These are phyloP conservation scores for Exophiala alcalophila DNA, from an alignment of 2,329 filamentous ascomycete genomes.

Conservation along the genomic window DNA sequence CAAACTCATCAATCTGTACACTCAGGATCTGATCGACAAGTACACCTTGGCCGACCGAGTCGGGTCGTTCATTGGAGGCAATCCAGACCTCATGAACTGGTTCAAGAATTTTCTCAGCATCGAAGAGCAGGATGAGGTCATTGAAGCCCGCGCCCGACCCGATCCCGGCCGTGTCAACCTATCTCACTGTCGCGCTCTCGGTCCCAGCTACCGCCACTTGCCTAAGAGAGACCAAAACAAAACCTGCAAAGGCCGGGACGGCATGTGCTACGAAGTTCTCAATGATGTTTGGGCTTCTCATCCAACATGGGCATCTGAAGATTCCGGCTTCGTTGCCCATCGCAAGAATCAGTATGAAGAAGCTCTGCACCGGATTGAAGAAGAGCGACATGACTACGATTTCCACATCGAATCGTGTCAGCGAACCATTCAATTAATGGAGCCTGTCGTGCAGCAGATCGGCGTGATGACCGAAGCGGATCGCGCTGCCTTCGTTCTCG, in stretches of 20 bases:
- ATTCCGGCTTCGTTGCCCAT: slow-evolving; percentile 95
- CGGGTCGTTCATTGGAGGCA: slow-evolving; percentile 79
- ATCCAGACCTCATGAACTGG: slow-evolving; percentile 81
- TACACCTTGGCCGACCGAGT: slow-evolving; percentile 79
- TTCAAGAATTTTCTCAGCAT: slow-evolving; percentile 82
- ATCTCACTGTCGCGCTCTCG: slow-evolving; percentile 91
- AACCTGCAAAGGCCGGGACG: slow-evolving; percentile 88
- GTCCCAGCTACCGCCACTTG: slow-evolving; percentile 89
- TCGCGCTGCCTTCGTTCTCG: slow-evolving; percentile 72
- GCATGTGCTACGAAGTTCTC: slow-evolving; percentile 86
- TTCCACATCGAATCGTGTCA: slow-evolving; percentile 95
- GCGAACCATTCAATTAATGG: slow-evolving; percentile 91
- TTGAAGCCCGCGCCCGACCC: slow-evolving; percentile 73
- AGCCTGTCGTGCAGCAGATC: slow-evolving; percentile 90
- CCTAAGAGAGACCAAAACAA: slow-evolving; percentile 89
- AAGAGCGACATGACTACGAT: slow-evolving; percentile 97
- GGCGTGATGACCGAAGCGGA: slow-evolving; percentile 73
- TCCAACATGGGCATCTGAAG: slow-evolving; percentile 97
- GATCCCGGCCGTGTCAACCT: slow-evolving; percentile 82
- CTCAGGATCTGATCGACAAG: slow-evolving; percentile 85
- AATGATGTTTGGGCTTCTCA: slow-evolving; percentile 99
- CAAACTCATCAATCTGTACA: slow-evolving; percentile 94
- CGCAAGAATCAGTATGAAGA: slow-evolving; percentile 96
- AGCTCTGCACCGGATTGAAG: slow-evolving; percentile 90
- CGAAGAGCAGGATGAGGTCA: slow-evolving; percentile 70